Percentiles rank a stretch among this genome's conserved stretches.
Conservation (phyloP, 108 stramenopile species). For the Asterionellopsis glacialis region DNA sequence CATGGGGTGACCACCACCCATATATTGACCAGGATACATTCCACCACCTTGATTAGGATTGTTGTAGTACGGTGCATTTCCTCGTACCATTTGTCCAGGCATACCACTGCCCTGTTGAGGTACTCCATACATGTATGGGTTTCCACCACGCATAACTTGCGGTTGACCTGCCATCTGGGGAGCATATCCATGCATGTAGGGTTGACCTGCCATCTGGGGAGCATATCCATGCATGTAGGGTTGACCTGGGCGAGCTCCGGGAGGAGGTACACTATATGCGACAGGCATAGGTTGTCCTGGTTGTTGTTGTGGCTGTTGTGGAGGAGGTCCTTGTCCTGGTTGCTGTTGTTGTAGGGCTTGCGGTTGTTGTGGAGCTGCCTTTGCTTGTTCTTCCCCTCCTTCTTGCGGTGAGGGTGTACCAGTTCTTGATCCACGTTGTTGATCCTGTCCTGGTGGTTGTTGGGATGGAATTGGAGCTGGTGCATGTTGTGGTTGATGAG, state of each 20-base stretch:
- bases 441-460: constrained; percentile 2
- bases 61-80: no score
- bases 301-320: constrained; percentile 2
- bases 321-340: neutral
- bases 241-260: neutral
- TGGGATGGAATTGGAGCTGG: neutral
- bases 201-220: no score
- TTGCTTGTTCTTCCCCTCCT: neutral
- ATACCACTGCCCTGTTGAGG: no score
- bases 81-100: no score
- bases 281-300: neutral
- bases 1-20: no score
- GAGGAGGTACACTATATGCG: neutral
- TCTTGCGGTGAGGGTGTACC: neutral
- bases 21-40: no score
- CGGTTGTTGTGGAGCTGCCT: neutral
- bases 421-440: neutral
- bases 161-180: no score
- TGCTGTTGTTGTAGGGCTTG: neutral
- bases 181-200: no score
- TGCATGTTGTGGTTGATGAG: constrained; percentile 6
- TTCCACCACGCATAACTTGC: no score
- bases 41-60: no score
- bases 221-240: no score
- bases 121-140: no score